phyloP scores from a whole-genome alignment of 164 flowering plant species.

The Vitis vinifera region DNA sequence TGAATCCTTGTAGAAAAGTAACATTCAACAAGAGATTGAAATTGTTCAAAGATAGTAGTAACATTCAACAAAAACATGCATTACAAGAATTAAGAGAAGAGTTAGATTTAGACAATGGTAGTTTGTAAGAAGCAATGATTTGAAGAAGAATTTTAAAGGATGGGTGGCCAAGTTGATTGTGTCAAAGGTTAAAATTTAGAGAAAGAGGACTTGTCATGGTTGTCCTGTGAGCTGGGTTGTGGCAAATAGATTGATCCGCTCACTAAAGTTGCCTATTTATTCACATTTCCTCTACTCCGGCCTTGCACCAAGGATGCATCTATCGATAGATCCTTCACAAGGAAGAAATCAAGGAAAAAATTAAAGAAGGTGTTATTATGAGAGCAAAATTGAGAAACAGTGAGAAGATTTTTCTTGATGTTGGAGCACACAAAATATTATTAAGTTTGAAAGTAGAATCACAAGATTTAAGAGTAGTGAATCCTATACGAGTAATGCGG shows the following conservation, averaged over 20 bases:
- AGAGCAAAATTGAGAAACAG: not conserved
- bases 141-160: constrained; percentile 1
- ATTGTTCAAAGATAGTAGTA: not conserved
- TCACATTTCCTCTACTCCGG: too few relatives aligned
- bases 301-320: not conserved
- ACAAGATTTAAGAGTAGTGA: not conserved
- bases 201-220: not conserved
- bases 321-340: not conserved
- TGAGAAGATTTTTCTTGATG: not conserved
- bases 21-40: constrained; percentile 2
- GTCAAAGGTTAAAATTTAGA: not conserved
- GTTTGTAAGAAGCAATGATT: constrained; percentile 3
- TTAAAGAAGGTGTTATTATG: not conserved
- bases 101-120: constrained; percentile 2
- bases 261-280: too few relatives aligned
- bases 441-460: not conserved
- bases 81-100: not conserved
- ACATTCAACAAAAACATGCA: not conserved
- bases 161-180: not conserved
- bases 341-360: not conserved
- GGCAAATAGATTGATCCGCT: not conserved
- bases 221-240: too few relatives aligned
- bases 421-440: not conserved
- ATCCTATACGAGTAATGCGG: not conserved
- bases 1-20: constrained; percentile 1